These are phyloP conservation scores for Hypericum androsaemum DNA, from an alignment of 345 rosid species.

Conservation along the genomic window DNA sequence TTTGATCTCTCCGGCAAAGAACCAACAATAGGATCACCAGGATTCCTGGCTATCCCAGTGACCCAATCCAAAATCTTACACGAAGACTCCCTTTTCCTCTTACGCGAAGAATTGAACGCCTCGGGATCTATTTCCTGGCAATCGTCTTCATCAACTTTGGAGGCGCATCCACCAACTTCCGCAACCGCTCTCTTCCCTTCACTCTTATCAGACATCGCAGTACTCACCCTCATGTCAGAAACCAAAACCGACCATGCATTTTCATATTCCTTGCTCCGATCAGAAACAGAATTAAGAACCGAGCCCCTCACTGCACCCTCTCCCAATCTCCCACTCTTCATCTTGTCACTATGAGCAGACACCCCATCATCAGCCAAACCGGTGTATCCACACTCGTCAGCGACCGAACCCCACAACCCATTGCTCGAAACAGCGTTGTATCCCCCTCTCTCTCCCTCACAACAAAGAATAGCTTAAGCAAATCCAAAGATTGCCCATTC, in stretches of 20 bases:
- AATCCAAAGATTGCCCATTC: constrained; percentile 29
- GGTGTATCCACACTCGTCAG: constrained; percentile 30
- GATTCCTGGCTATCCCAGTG: too few species aligned
- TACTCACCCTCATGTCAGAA: neutral
- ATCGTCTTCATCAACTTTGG: constrained; percentile 10
- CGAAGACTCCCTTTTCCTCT: constrained; percentile 37
- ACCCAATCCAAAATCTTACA: too few species aligned
- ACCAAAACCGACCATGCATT: too few species aligned
- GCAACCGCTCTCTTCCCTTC: neutral
- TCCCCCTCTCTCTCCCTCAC: constrained; percentile 49
- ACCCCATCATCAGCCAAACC: neutral
- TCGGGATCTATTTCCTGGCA: constrained; percentile 11
- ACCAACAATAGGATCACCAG: too few species aligned
- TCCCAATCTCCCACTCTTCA: neutral
- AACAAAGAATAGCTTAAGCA: constrained; percentile 37
- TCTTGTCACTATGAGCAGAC: too few species aligned
- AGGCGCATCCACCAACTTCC: neutral
- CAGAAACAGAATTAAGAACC: too few species aligned
- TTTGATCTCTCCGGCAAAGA: too few species aligned
- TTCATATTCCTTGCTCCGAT: too few species aligned
- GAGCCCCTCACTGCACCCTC: too few species aligned
- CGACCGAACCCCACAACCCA: constrained; percentile 49
- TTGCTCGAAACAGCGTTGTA: too few species aligned
- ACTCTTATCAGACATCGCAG: too few species aligned
- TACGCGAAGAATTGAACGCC: constrained; percentile 16